Evolutionary conservation across 352 stramenopile genomes (phyloP).

Genomic region (Globisporangium sylvaticum): DNA sequence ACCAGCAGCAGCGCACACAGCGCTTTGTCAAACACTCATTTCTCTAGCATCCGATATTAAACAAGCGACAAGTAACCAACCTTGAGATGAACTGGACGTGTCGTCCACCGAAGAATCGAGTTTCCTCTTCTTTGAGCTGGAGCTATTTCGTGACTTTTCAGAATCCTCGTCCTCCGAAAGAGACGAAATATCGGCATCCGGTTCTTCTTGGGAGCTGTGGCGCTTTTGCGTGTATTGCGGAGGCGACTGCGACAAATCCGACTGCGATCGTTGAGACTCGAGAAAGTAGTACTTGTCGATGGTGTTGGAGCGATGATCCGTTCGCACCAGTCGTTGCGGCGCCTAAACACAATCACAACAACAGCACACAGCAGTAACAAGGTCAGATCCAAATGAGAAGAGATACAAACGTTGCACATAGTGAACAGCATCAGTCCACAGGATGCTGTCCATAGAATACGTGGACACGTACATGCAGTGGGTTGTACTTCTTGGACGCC

Average conservation of each 20-base stretch:
- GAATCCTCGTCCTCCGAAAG: slow-evolving; percentile 10
- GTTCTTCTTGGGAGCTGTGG: not conserved
- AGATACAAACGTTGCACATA: too few species aligned
- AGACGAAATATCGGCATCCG: slow-evolving; percentile 8
- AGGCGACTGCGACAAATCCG: slow-evolving; percentile 28
- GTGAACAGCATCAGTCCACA: too few species aligned
- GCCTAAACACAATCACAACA: slow-evolving; percentile 32
- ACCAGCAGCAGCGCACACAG: too few species aligned
- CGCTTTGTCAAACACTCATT: too few species aligned
- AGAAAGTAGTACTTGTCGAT: slow-evolving; percentile 86
- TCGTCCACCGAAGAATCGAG: not conserved
- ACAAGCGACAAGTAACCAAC: slow-evolving; percentile 2
- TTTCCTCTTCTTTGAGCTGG: slow-evolving; percentile 12
- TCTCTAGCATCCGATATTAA: too few species aligned
- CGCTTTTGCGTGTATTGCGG: slow-evolving; percentile 17
- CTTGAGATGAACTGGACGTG: slow-evolving; percentile 1
- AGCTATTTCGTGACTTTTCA: not conserved
- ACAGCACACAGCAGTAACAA: not conserved
- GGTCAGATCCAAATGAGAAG: too few species aligned
- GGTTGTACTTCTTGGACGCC: slow-evolving; percentile 69
- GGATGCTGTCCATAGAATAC: too few species aligned
- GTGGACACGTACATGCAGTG: too few species aligned
- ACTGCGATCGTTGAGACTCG: slow-evolving; percentile 63
- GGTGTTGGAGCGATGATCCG: slow-evolving; percentile 79
- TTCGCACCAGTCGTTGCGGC: slow-evolving; percentile 77